Evolutionary conservation across 352 stramenopile genomes (phyloP), one percentile per base, ranked within the genome.

Genomic region (Pythium oligandrum): DNA sequence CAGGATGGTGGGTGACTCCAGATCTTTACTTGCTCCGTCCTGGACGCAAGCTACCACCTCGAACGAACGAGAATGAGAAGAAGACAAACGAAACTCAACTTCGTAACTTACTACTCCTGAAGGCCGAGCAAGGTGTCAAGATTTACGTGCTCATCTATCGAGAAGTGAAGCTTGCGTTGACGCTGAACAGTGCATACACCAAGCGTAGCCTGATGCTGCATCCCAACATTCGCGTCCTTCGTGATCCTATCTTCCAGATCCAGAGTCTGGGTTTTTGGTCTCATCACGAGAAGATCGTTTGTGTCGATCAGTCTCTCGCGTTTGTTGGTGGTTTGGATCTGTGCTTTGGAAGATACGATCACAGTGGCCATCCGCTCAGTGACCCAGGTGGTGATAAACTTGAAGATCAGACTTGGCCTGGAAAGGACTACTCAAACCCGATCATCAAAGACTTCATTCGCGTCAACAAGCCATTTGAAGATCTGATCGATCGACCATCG

Each of bases 221-320:
- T 6, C 75, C 74, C 1, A 96, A 96, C 66, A 94, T 97, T 49
- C 82, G 83, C 9, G 88, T 96, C 30, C 64, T 97, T 33, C 83
- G 90, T 1, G 89, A 97, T 57, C 90, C 89, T 3, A 90, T 92
- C 55, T 96, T 96, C 57, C 85, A 93, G 65, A 91, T 95, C 40
- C 83, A 95, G 68, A 90, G 76, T 64, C 63, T 95, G 9, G 85
- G 85, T 3, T 96, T 97, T 44, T 97, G 88, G 90, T 96, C 82
- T 35, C 90, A 97, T 64, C 90, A 97, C 68, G 90, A 97, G 57
- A 97, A 97, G 60, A 86, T 97, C 40, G 86, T 96, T 32, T 89
- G 90, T 46, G 74, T 97, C 32, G 90, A 97, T 48, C 85, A 95
- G 48, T 86, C 75, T 9, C 45, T 93, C 17, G 75, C 83, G 12